phyloP scores from a whole-genome alignment of 2,329 filamentous ascomycete genomes.

The Incumbomyces delicatus region DNA sequence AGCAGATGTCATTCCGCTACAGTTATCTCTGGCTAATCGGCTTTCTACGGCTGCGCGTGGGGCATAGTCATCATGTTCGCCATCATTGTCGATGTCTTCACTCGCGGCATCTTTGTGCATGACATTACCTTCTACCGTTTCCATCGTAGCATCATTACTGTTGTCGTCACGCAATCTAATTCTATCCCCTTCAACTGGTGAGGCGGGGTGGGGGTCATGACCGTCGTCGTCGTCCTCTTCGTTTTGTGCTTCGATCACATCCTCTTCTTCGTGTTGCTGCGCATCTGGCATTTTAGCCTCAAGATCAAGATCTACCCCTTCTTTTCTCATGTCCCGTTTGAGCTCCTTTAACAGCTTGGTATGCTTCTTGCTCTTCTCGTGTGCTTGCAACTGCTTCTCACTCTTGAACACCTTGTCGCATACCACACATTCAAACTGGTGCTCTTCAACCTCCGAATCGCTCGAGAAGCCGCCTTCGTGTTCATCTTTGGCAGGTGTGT shows the following conservation, averaged over 20 bases:
- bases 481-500: slow-evolving; percentile 37
- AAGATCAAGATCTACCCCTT: slow-evolving; percentile 48
- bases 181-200: not conserved
- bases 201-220: not conserved
- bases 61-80: slow-evolving; percentile 33
- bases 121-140: not conserved
- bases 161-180: not conserved
- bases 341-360: slow-evolving; percentile 74
- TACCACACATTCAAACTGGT: slow-evolving; percentile 53
- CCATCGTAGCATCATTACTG: not conserved
- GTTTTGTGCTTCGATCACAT: slow-evolving; percentile 15
- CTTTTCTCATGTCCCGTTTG: slow-evolving; percentile 69
- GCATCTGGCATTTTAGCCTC: slow-evolving; percentile 15
- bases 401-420: slow-evolving; percentile 69
- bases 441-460: slow-evolving; percentile 40
- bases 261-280: not conserved
- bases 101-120: slow-evolving; percentile 7
- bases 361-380: slow-evolving; percentile 96
- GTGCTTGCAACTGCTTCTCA: slow-evolving; percentile 79
- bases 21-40: slow-evolving; percentile 23
- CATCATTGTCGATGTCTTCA: slow-evolving; percentile 10
- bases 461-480: slow-evolving; percentile 38
- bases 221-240: slow-evolving; percentile 5
- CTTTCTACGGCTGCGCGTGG: slow-evolving; percentile 32
- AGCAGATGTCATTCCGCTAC: not conserved